A percentile compares a stretch with the other conserved stretches of the same genome.
phyloP scores from a whole-genome alignment of 805 yeast species.

The Ogataea paradorogensis region DNA sequence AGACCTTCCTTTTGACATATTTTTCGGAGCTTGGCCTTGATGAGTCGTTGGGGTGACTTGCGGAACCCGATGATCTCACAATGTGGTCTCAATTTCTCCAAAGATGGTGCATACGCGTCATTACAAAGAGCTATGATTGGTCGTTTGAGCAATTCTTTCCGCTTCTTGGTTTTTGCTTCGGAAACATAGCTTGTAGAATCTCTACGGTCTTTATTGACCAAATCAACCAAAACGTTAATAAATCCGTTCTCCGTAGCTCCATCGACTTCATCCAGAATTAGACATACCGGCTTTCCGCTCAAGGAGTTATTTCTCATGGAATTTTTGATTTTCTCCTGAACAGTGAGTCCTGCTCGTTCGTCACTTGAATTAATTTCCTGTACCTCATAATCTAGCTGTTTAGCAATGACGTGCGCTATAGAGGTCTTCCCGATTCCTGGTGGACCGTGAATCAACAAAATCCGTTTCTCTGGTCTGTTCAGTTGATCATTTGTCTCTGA shows the following conservation, averaged over 20 bases:
- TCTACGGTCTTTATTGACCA: slow-evolving; percentile 54
- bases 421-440: slow-evolving; percentile 94
- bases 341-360: slow-evolving; percentile 57
- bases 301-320: slow-evolving; percentile 66
- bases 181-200: slow-evolving; percentile 39
- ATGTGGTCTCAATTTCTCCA: slow-evolving; percentile 69
- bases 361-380: slow-evolving; percentile 87
- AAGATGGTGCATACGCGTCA: slow-evolving; percentile 70
- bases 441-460: slow-evolving; percentile 82
- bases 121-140: slow-evolving; percentile 94
- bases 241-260: slow-evolving; percentile 68
- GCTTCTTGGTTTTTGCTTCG: slow-evolving; percentile 25
- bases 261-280: slow-evolving; percentile 89
- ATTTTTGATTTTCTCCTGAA: slow-evolving; percentile 54
- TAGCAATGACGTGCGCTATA: slow-evolving; percentile 79
- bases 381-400: slow-evolving; percentile 74
- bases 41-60: slow-evolving; percentile 49
- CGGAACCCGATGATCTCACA: slow-evolving; percentile 71
- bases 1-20: slow-evolving; percentile 57
- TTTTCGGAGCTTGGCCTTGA: slow-evolving; percentile 45
- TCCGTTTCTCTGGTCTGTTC: slow-evolving; percentile 57
- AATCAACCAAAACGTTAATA: slow-evolving; percentile 53
- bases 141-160: slow-evolving; percentile 48
- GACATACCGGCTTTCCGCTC: slow-evolving; percentile 72
- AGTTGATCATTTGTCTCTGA: slow-evolving; percentile 41